Conservation (phyloP, 1,139 yeast genomes). For the Arxiozyma slooffiae region DNA sequence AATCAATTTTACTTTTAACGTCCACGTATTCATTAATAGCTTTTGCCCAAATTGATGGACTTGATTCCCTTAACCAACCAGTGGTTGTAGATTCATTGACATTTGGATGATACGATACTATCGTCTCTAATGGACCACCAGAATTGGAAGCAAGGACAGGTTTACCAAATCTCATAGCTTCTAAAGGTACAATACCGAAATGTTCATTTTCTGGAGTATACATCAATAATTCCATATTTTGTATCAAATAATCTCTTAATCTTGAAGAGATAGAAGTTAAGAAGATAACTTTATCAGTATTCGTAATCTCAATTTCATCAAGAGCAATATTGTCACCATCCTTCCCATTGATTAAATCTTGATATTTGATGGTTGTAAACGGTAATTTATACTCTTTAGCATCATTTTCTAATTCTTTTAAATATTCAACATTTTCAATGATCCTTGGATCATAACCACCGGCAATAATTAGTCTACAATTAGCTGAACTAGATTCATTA, state of each 20-base stretch:
- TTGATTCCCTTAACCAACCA: slow-evolving; percentile 62
- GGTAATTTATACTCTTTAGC: slow-evolving; percentile 40
- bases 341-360: background rate
- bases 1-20: slow-evolving; percentile 29
- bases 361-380: slow-evolving; percentile 39
- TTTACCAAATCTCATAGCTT: slow-evolving; percentile 75
- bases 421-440: slow-evolving; percentile 63
- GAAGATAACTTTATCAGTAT: slow-evolving; percentile 48
- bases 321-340: slow-evolving; percentile 33
- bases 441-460: slow-evolving; percentile 90
- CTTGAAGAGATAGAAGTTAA: slow-evolving; percentile 67
- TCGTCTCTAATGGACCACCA: slow-evolving; percentile 91
- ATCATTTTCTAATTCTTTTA: slow-evolving; percentile 47
- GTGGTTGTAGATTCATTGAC: slow-evolving; percentile 45
- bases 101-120: slow-evolving; percentile 36
- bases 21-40: slow-evolving; percentile 40
- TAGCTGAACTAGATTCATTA: slow-evolving; percentile 16
- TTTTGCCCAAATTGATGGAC: slow-evolving; percentile 52
- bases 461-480: slow-evolving; percentile 51
- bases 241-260: slow-evolving; percentile 55
- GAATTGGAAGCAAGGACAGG: slow-evolving; percentile 79
- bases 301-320: slow-evolving; percentile 9
- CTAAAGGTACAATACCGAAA: slow-evolving; percentile 95
- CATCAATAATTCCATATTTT: slow-evolving; percentile 49
- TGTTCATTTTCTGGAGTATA: slow-evolving; percentile 92